phyloP scores from a whole-genome alignment of 352 stramenopile species.

The Globisporangium parvum region DNA sequence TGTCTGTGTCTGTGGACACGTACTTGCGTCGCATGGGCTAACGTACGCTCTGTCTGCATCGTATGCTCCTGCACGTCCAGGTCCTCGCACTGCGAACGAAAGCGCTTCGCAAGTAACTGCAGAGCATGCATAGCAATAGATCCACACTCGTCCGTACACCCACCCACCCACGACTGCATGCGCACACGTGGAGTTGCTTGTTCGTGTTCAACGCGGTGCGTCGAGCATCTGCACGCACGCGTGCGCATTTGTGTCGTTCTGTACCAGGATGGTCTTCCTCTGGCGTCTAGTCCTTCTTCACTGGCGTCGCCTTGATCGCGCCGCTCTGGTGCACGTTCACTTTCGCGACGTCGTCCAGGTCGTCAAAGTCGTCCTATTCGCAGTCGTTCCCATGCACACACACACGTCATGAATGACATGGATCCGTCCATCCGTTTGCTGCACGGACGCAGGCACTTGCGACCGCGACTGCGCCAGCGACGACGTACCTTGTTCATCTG shows the following conservation, averaged over 20 bases:
- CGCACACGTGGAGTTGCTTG: too few relatives aligned
- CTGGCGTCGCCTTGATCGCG: constrained; percentile 49
- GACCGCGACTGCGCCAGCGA: background rate
- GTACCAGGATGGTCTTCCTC: too few relatives aligned
- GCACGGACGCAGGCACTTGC: background rate
- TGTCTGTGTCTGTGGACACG: too few relatives aligned
- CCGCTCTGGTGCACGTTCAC: constrained; percentile 79
- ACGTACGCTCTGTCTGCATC: background rate
- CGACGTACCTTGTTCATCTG: constrained; percentile 68
- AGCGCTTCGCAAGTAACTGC: constrained; percentile 21
- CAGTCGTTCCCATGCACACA: background rate
- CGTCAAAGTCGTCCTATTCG: constrained; percentile 71
- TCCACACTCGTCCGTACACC: too few relatives aligned
- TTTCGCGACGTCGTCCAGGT: constrained; percentile 66
- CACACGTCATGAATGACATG: background rate
- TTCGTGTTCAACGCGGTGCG: too few relatives aligned
- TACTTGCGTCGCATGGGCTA: background rate
- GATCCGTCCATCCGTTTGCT: too few relatives aligned
- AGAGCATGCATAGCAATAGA: too few relatives aligned
- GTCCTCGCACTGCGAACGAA: constrained; percentile 37
- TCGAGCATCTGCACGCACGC: too few relatives aligned
- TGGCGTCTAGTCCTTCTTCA: constrained; percentile 40
- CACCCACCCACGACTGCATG: too few relatives aligned
- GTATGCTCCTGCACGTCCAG: constrained; percentile 26
- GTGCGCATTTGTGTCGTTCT: too few relatives aligned